Conservation (phyloP, 164 flowering plant species). For the Umbellularia californica region DNA sequence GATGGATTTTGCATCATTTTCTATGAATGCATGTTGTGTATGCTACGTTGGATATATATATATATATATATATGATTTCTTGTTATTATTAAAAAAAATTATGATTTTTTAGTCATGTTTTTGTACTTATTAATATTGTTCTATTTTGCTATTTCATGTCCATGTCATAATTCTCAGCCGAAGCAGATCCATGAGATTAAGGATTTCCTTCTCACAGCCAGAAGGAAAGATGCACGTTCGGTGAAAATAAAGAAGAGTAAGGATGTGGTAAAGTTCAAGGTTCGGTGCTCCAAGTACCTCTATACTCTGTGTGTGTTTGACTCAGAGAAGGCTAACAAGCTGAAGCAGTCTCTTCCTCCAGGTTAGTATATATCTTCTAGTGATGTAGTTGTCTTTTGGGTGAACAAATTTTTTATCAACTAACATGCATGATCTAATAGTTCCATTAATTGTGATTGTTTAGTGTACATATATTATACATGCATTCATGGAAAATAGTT, state of each 20-base stretch:
- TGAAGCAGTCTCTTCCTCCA: conserved; percentile 92
- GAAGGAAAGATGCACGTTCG: conserved; percentile 81
- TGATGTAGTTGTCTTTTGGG: neutral
- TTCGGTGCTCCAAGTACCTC: conserved; percentile 71
- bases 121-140: neutral
- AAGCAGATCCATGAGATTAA: conserved; percentile 82
- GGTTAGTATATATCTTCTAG: conserved; percentile 24
- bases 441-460: neutral
- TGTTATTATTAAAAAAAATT: too few relatives aligned
- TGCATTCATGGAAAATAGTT: neutral
- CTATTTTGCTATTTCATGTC: neutral
- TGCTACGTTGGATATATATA: neutral
- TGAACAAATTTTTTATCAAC: neutral
- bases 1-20: too few relatives aligned
- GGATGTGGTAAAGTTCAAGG: conserved; percentile 83
- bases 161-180: conserved; percentile 35
- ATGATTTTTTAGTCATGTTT: too few relatives aligned
- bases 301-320: conserved; percentile 74
- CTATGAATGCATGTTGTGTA: too few relatives aligned
- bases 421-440: neutral
- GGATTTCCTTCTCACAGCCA: conserved; percentile 84
- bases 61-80: too few relatives aligned
- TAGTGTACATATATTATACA: neutral
- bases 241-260: conserved; percentile 74
- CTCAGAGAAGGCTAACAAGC: conserved; percentile 69